Percentiles rank a stretch among this genome's conserved stretches.
phyloP scores from a whole-genome alignment of 2,329 filamentous ascomycete species.

The Aspergillus transmontanensis region DNA sequence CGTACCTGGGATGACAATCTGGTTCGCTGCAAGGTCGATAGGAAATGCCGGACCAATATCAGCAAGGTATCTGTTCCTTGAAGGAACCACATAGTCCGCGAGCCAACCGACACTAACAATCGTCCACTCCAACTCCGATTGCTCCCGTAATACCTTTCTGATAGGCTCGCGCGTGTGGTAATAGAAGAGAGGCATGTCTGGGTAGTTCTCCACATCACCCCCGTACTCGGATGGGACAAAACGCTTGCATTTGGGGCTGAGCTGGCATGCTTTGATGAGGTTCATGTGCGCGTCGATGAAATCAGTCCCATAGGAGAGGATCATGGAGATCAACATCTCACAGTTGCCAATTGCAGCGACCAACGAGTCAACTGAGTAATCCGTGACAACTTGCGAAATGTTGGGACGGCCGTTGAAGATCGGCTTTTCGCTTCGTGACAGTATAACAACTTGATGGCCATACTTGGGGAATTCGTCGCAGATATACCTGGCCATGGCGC shows the following conservation, averaged over 20 bases:
- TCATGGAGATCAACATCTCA: not conserved
- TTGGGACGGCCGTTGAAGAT: not conserved
- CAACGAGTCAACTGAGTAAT: not conserved
- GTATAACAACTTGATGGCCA: slow-evolving; percentile 4
- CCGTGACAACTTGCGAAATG: not conserved
- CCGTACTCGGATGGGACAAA: not conserved
- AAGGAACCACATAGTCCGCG: slow-evolving; percentile 6
- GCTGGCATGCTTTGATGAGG: not conserved
- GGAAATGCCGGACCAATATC: slow-evolving; percentile 6
- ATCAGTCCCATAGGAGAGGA: not conserved
- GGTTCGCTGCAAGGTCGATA: not conserved
- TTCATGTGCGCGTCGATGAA: not conserved
- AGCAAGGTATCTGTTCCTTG: not conserved
- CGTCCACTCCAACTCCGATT: slow-evolving; percentile 6
- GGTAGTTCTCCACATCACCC: not conserved
- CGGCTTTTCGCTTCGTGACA: slow-evolving; percentile 4
- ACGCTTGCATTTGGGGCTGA: not conserved
- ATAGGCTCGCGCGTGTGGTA: not conserved
- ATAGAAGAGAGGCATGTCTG: not conserved
- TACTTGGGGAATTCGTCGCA: slow-evolving; percentile 10
- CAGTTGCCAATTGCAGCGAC: not conserved
- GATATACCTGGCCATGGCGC: slow-evolving; percentile 13
- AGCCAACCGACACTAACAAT: slow-evolving; percentile 10
- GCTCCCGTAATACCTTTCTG: not conserved
- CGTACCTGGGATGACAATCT: not conserved